A percentile compares a stretch with the other conserved stretches of the same genome.
Evolutionary conservation across 73 alveolate species (phyloP).

Genomic region (Paramecium caudatum): DNA sequence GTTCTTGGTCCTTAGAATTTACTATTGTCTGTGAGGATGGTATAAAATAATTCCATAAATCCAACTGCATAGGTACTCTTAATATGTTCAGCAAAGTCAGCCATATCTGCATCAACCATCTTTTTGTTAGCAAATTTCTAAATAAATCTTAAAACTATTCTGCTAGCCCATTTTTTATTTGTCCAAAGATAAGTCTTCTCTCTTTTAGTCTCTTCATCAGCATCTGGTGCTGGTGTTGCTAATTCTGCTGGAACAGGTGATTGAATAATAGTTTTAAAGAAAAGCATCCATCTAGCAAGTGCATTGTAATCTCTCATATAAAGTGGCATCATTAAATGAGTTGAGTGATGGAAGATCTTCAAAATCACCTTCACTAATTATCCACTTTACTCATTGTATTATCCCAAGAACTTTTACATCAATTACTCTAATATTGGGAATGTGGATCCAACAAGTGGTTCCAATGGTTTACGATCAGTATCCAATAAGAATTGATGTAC

Average conservation of each 20-base stretch:
- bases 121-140: constrained; percentile 78
- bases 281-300: constrained; percentile 76
- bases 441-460: constrained; percentile 73
- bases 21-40: constrained; percentile 59
- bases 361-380: constrained; percentile 66
- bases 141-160: constrained; percentile 78
- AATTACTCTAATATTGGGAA: constrained; percentile 79
- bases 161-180: constrained; percentile 78
- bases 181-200: constrained; percentile 82
- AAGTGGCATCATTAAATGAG: constrained; percentile 78
- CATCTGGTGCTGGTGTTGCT: constrained; percentile 73
- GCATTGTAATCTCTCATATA: constrained; percentile 68
- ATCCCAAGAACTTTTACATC: constrained; percentile 52
- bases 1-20: constrained; percentile 79
- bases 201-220: constrained; percentile 77
- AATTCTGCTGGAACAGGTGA: constrained; percentile 74
- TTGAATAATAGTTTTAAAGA: constrained; percentile 80
- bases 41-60: constrained; percentile 75
- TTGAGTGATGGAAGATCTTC: constrained; percentile 81
- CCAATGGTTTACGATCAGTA: constrained; percentile 79
- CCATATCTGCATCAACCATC: constrained; percentile 73
- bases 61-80: constrained; percentile 75
- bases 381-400: constrained; percentile 71
- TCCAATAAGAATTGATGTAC: constrained; percentile 71
- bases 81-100: constrained; percentile 73